Base-by-base conservation (phyloP, 129 eudicot species). In the Scalesia atractyloides region DNA sequence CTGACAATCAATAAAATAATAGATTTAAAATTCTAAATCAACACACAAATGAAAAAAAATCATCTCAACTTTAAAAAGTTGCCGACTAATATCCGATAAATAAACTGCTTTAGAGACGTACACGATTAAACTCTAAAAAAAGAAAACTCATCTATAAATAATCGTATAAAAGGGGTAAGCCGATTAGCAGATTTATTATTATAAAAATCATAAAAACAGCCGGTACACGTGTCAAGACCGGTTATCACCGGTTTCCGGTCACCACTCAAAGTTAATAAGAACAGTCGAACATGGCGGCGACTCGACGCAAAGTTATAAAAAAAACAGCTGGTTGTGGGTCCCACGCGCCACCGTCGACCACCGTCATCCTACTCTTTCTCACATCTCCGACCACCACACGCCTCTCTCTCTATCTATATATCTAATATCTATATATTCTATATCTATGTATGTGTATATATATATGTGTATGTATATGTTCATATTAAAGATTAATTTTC, bases 201-300 rank as follows among this genome's bases (percentile, higher is more conserved):
- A 52, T 13, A n/a, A 68, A 0, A 8, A 44, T 2, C 8, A 73
- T 4, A 24, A 78, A 22, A 53, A 11, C 4, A 22, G 33, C 59
- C 46, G 51, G 70, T 71, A 84, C 88, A 81, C 85, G 85, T 84
- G 88, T 81, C 77, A n/a, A 17, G 16, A 81, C 85, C 75, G 83
- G 70, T 81, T 64, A 64, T 62, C 9, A 30, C 77, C 82, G 70
- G 84, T 84, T 15, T n/a, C 80, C 80, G 77, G 86, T 78, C 70
- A 73, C 19, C 82, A 11, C 46, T 34, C 37, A 64, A 39, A 30
- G 41, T 9, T 48, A 67, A 16, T 71, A 78, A 78, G 60, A 78
- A 54, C 77, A 71, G 77, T 78, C 62, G 82, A 78, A 78, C 82
- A 71, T 78, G 82, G 82, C 82, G 84, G 76, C 84, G 84, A 80